A percentile compares a stretch with the other conserved stretches of the same genome.
Evolutionary conservation across 306 rosid species (phyloP).

Genomic region (Cicer judaicum): DNA sequence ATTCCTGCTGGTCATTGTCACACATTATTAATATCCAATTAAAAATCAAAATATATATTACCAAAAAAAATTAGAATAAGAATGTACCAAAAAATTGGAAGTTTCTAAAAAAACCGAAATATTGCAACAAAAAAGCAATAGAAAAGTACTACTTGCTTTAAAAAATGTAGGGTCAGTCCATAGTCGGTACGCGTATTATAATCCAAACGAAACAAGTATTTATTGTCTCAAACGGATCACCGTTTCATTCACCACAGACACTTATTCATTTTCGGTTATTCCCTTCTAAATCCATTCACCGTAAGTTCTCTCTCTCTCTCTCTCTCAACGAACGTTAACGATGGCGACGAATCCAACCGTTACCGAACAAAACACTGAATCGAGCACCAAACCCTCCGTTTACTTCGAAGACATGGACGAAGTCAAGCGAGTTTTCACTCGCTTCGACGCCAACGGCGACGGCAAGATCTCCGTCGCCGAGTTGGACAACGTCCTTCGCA

Average conservation of each 20-base stretch:
- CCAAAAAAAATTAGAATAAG: too few species aligned
- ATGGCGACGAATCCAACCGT: slow-evolving; percentile 45
- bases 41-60: neutral
- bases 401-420: slow-evolving; percentile 58
- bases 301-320: neutral
- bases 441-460: slow-evolving; percentile 89
- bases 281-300: neutral
- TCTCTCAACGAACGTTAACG: neutral
- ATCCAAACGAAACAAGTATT: neutral
- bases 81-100: too few species aligned
- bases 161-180: neutral
- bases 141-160: too few species aligned
- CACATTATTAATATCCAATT: neutral
- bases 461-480: slow-evolving; percentile 83
- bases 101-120: too few species aligned
- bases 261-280: neutral
- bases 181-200: neutral
- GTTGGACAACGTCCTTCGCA: slow-evolving; percentile 63
- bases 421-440: slow-evolving; percentile 64
- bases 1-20: neutral
- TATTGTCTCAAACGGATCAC: neutral
- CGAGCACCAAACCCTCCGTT: slow-evolving; percentile 34
- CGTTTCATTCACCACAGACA: neutral
- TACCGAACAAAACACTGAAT: neutral
- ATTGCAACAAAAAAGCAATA: too few species aligned